phyloP scores from a whole-genome alignment of 2,329 filamentous ascomycete species.

The Phaeophleospora eucalypticola region DNA sequence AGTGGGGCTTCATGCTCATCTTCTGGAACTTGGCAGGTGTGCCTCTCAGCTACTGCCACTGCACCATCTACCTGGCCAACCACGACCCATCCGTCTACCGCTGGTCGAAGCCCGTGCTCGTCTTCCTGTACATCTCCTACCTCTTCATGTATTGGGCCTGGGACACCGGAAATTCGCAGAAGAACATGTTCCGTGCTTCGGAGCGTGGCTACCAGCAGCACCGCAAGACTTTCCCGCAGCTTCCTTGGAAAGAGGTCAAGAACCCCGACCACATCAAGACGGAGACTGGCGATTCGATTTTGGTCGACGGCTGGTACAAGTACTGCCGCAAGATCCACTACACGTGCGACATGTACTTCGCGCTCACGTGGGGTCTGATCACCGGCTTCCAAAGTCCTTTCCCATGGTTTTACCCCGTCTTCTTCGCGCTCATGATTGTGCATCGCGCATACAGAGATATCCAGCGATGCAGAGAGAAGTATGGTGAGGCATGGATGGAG shows the following conservation, averaged over 20 bases:
- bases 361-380: constrained; percentile 73
- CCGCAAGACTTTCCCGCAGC: constrained; percentile 80
- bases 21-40: constrained; percentile 96
- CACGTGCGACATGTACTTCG: constrained; percentile 74
- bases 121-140: constrained; percentile 64
- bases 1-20: constrained; percentile 96
- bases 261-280: constrained; percentile 77
- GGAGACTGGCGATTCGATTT: constrained; percentile 67
- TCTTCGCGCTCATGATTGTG: constrained; percentile 75
- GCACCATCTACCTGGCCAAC: constrained; percentile 82
- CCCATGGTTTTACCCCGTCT: constrained; percentile 84
- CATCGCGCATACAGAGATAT: constrained; percentile 75
- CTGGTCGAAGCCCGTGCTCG: constrained; percentile 68
- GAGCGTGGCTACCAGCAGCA: constrained; percentile 67
- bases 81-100: constrained; percentile 73
- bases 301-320: constrained; percentile 80
- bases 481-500: constrained; percentile 76
- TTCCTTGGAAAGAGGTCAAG: constrained; percentile 80
- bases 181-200: constrained; percentile 82
- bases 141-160: constrained; percentile 84
- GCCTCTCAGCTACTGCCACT: constrained; percentile 88
- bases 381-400: constrained; percentile 77
- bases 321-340: constrained; percentile 57
- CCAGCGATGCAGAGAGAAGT: constrained; percentile 69
- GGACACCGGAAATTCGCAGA: constrained; percentile 89